Percentiles rank a stretch among this genome's conserved stretches.
Conservation (phyloP, 2,329 filamentous ascomycete genomes). For the Zasmidium angulare region DNA sequence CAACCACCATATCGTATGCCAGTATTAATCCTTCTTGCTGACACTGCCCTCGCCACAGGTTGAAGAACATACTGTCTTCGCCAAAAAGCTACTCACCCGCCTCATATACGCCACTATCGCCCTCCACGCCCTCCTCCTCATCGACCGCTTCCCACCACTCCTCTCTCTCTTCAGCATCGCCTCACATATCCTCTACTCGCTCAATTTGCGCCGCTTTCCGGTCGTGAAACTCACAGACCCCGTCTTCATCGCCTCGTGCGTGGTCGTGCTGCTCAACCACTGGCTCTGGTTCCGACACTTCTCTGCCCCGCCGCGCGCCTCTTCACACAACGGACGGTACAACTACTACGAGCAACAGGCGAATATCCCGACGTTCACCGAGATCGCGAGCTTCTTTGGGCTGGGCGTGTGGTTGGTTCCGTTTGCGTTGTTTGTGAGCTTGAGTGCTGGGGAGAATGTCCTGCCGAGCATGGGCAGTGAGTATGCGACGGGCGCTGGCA, state of each 20-base stretch:
- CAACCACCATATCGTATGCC: too few species aligned
- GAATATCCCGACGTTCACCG: slow-evolving; percentile 76
- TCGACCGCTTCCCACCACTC: slow-evolving; percentile 82
- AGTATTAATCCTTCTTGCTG: too few species aligned
- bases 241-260: slow-evolving; percentile 79
- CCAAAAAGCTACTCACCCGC: slow-evolving; percentile 79
- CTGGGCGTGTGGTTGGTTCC: slow-evolving; percentile 96
- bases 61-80: slow-evolving; percentile 92
- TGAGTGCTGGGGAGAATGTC: slow-evolving; percentile 93
- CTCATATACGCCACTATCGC: slow-evolving; percentile 81
- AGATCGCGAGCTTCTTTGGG: slow-evolving; percentile 95
- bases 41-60: slow-evolving; percentile 43
- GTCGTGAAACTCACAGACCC: slow-evolving; percentile 86
- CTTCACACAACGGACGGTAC: slow-evolving; percentile 55
- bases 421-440: slow-evolving; percentile 89
- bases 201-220: slow-evolving; percentile 75
- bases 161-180: slow-evolving; percentile 73
- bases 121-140: slow-evolving; percentile 70
- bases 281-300: slow-evolving; percentile 97
- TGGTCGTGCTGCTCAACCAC: slow-evolving; percentile 84
- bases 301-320: slow-evolving; percentile 57
- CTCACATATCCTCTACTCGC: slow-evolving; percentile 82
- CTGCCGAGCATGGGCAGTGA: slow-evolving; percentile 87
- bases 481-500: slow-evolving; percentile 61
- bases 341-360: slow-evolving; percentile 37